These are phyloP conservation scores for Dillenia turbinata DNA, from an alignment of 164 flowering plant species.

Conservation along the genomic window DNA sequence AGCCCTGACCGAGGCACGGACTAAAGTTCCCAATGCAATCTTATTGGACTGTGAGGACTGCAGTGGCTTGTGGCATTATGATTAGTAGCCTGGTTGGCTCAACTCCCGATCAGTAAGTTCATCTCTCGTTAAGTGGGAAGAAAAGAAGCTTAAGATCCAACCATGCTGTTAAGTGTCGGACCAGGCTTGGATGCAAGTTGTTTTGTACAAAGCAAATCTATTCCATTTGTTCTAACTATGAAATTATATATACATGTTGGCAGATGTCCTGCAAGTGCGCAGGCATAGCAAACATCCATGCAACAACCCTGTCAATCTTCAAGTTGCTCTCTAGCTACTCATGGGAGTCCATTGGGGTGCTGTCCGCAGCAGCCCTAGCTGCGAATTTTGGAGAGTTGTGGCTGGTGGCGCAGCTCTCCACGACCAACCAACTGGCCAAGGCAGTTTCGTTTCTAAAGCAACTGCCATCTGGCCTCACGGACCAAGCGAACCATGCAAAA, in stretches of 20 bases:
- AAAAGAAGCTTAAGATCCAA: no score
- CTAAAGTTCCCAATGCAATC: no score
- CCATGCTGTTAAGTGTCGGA: background rate
- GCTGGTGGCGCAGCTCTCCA: constrained; percentile 22
- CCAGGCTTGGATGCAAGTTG: background rate
- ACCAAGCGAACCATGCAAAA: no score
- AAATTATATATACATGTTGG: background rate
- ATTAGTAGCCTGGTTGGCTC: no score
- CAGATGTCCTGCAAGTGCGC: constrained; percentile 23
- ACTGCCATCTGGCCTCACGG: constrained; percentile 20
- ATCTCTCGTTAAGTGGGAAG: no score
- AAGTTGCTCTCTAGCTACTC: no score
- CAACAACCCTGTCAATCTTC: constrained; percentile 15
- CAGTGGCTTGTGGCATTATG: no score
- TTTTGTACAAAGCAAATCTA: background rate
- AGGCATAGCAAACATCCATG: constrained; percentile 18
- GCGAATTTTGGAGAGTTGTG: constrained; percentile 28
- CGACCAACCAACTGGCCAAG: constrained; percentile 28
- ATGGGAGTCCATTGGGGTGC: constrained; percentile 14
- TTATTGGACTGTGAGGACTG: no score
- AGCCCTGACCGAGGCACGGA: no score
- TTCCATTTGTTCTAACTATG: background rate
- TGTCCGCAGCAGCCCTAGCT: constrained; percentile 27
- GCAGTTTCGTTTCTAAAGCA: constrained; percentile 27
- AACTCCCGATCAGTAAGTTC: no score